phyloP scores from a whole-genome alignment of 2,329 filamentous ascomycete genomes.

The Pseudocercospora crystallina region DNA sequence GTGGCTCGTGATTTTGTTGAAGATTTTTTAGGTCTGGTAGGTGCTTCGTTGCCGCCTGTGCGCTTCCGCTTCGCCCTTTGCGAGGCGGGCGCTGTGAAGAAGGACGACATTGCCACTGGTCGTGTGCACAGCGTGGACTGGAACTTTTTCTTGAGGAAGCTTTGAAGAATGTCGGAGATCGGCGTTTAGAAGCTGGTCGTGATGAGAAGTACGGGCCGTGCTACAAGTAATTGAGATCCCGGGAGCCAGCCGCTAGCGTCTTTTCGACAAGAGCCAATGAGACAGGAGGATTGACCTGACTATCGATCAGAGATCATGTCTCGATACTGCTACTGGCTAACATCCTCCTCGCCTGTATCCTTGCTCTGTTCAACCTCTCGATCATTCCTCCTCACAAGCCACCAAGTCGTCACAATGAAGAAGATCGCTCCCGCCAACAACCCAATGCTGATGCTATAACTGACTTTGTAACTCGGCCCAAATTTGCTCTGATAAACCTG shows the following conservation, averaged over 20 bases:
- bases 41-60: slow-evolving; percentile 53
- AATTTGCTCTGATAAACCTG: slow-evolving; percentile 44
- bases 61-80: slow-evolving; percentile 85
- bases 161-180: too few species aligned
- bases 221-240: too few species aligned
- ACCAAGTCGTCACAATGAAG: slow-evolving; percentile 24
- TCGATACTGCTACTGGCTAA: too few species aligned
- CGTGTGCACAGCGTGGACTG: not conserved
- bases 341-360: too few species aligned
- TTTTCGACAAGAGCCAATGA: too few species aligned
- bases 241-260: too few species aligned
- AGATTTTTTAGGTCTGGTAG: slow-evolving; percentile 47
- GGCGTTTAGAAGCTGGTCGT: too few species aligned
- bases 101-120: slow-evolving; percentile 72
- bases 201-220: too few species aligned
- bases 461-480: slow-evolving; percentile 41
- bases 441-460: slow-evolving; percentile 39
- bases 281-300: too few species aligned
- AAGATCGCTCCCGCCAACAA: slow-evolving; percentile 33
- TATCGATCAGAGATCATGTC: too few species aligned
- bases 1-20: slow-evolving; percentile 48
- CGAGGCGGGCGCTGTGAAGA: slow-evolving; percentile 85
- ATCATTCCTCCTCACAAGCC: slow-evolving; percentile 13
- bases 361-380: not conserved
- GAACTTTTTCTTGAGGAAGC: slow-evolving; percentile 3